phyloP scores from a whole-genome alignment of 2,329 filamentous ascomycete species.

The Sarocladiaceae sp. region DNA sequence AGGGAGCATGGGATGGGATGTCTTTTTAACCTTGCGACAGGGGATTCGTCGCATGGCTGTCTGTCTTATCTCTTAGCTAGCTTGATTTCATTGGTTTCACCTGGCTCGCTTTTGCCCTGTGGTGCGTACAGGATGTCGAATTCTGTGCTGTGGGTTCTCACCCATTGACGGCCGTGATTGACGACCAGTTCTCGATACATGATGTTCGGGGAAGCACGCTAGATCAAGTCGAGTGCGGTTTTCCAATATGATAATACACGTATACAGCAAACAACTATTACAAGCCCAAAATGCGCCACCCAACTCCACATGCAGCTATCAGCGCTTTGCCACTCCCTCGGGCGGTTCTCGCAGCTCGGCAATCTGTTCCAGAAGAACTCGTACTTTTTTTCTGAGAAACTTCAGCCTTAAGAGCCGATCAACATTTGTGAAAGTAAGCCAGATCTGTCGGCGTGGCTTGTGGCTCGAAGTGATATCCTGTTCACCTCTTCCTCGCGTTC shows the following conservation, averaged over 20 bases:
- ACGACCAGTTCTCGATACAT: too few species aligned
- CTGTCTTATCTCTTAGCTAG: slow-evolving; percentile 32
- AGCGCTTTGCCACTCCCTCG: background rate
- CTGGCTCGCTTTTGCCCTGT: too few species aligned
- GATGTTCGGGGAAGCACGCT: too few species aligned
- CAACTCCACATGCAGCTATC: background rate
- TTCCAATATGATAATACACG: background rate
- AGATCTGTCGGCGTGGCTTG: too few species aligned
- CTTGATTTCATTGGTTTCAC: slow-evolving; percentile 29
- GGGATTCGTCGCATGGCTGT: slow-evolving; percentile 21
- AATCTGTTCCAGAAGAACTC: too few species aligned
- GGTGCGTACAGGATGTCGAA: too few species aligned
- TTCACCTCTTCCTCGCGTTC: slow-evolving; percentile 57
- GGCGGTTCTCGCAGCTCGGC: too few species aligned
- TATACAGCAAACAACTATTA: background rate
- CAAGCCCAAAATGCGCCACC: slow-evolving; percentile 1
- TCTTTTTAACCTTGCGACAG: slow-evolving; percentile 4
- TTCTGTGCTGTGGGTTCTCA: too few species aligned
- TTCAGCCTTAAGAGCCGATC: too few species aligned
- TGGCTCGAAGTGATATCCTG: background rate
- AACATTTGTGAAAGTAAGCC: background rate
- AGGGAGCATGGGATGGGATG: slow-evolving; percentile 2
- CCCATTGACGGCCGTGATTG: too few species aligned
- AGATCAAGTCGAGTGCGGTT: background rate
- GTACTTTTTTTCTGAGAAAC: too few species aligned